Percentiles rank a stretch among this genome's conserved stretches.
phyloP scores from a whole-genome alignment of 148 eudicot genomes.

The Talinum fruticosum region DNA sequence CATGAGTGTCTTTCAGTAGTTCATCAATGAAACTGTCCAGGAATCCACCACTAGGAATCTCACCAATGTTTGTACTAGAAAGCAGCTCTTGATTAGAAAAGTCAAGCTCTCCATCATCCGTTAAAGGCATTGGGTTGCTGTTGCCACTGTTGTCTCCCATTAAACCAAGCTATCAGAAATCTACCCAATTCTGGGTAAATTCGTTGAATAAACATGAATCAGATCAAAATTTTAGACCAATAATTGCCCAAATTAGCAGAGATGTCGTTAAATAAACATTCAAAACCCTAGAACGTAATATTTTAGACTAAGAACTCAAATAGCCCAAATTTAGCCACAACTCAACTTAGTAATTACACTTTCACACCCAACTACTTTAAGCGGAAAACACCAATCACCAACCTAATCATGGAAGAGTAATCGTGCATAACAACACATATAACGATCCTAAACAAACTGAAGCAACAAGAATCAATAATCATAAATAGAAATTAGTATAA shows the following conservation, averaged over 20 bases:
- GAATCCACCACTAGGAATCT: slow-evolving; percentile 66
- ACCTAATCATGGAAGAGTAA: neutral
- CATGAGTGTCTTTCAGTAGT: slow-evolving; percentile 64
- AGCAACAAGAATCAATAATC: slow-evolving; percentile 8
- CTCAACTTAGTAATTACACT: neutral
- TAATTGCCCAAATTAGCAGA: neutral
- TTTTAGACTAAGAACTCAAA: neutral
- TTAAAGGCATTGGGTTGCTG: slow-evolving; percentile 23
- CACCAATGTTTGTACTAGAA: slow-evolving; percentile 51
- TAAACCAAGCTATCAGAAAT: neutral
- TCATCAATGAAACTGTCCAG: slow-evolving; percentile 76
- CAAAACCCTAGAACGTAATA: slow-evolving; percentile 12
- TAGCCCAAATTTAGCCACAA: slow-evolving; percentile 10
- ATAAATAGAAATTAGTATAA: neutral
- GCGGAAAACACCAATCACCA: slow-evolving; percentile 4
- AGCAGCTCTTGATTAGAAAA: slow-evolving; percentile 71
- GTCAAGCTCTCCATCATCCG: slow-evolving; percentile 80
- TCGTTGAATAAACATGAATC: slow-evolving; percentile 3
- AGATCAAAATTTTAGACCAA: neutral
- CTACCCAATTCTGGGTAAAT: neutral
- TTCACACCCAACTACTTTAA: slow-evolving; percentile 8
- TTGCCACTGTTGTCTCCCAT: slow-evolving; percentile 21
- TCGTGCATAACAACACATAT: slow-evolving; percentile 7
- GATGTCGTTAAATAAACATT: neutral
- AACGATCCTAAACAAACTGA: slow-evolving; percentile 9